Evolutionary conservation across 306 rosid species (phyloP).

Genomic region (Dalbergia cultrata): DNA sequence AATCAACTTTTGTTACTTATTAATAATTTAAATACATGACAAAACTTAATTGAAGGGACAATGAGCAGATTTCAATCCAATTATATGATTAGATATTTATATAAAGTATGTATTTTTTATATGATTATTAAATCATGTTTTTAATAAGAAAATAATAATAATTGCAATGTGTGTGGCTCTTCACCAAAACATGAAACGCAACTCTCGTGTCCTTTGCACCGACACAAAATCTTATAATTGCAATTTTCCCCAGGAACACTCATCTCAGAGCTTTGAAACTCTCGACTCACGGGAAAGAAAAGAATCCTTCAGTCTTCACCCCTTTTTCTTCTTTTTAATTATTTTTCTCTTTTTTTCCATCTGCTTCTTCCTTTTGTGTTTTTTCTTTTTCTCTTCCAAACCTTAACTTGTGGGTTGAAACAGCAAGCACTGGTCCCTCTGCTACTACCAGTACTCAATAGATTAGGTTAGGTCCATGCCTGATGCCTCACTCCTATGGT

Average conservation of each 20-base stretch:
- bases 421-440: background rate
- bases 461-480: background rate
- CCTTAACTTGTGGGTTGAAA: background rate
- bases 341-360: background rate
- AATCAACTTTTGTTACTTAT: too few species aligned
- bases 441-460: background rate
- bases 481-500: background rate
- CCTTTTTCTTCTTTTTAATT: too few species aligned
- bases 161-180: conserved; percentile 4
- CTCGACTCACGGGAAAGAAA: conserved; percentile 44
- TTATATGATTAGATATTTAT: background rate
- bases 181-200: conserved; percentile 26
- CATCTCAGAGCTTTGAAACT: conserved; percentile 40
- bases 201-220: conserved; percentile 42
- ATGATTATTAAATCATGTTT: too few species aligned
- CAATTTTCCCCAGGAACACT: conserved; percentile 1
- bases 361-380: background rate
- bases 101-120: too few species aligned
- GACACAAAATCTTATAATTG: conserved; percentile 32
- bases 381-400: background rate
- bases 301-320: background rate
- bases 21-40: too few species aligned
- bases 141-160: too few species aligned
- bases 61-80: too few species aligned
- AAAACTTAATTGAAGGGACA: too few species aligned